Base-by-base conservation (phyloP, 305 asterid genomes). In the Fraxinus angustifolia region DNA sequence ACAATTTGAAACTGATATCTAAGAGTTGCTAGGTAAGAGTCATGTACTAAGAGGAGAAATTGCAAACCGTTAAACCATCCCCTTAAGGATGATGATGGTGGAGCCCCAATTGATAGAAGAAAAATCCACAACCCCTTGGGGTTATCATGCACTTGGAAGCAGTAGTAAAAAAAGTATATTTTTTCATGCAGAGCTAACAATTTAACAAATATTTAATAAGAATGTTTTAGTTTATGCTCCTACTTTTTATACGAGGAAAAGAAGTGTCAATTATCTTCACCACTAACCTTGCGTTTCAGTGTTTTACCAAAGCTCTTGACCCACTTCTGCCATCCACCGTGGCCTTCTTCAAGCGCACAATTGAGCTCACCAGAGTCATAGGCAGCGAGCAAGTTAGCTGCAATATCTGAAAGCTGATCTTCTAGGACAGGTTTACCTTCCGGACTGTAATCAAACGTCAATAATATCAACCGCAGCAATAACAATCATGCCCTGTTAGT, bases 271-370 rank as follows among this genome's bases (percentile, higher is more conserved):
- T 60, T 16, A 33, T 56, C 21, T 30, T 76, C 48, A 14, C 12
- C 81, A 76, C 94, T 56, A 79, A 95, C 99, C 98, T 94, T 95
- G 88, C 99, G 97, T 72, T 94, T 91, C 82, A 88, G 88, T 21
- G 81, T 78, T 91, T 92, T 93, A 73, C 98, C 99, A 71, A 93
- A 95, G 87, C 89, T 84, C 88, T 93, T 95, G 71, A 92, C 97
- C 98, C 99, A 95, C 86, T 89, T 89, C 87, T 91, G 88, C 97
- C 97, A 95, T 60, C 97, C 98, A 45, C 86, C 45, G n/a, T 30
- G 87, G 38, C 99, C 98, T 90, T 90, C 97, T 85, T 90, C 97
- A 80, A 96, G 91, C n/a, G 99, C 95, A 78, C 82, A 88, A 50
- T 56, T 78, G 23, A 96, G 87, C 67, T 91, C 99, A 31, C 99